phyloP scores from a whole-genome alignment of 2,329 filamentous ascomycete species.

The Lasiodiplodia theobromae region DNA sequence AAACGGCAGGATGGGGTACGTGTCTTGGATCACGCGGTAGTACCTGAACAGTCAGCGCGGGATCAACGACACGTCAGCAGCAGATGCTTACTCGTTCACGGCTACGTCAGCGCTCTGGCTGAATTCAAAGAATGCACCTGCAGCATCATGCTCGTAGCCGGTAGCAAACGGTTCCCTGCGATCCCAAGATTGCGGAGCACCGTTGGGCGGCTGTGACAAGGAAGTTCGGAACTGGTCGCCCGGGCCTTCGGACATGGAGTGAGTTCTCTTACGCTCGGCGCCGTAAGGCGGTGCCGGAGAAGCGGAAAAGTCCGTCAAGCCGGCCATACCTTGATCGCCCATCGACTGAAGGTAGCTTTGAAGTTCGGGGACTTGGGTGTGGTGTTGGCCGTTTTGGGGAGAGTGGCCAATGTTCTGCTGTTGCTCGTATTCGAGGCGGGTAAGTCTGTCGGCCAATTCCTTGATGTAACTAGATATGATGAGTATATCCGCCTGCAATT shows the following conservation, averaged over 20 bases:
- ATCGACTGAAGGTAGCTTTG: constrained; percentile 32
- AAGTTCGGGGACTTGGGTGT: constrained; percentile 25
- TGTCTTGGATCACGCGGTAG: constrained; percentile 46
- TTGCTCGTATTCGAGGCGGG: constrained; percentile 41
- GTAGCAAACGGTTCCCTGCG: constrained; percentile 19
- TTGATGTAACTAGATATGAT: constrained; percentile 46
- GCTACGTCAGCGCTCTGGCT: constrained; percentile 36
- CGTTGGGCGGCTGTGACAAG: constrained; percentile 36
- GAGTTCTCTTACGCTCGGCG: constrained; percentile 43
- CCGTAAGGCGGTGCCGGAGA: constrained; percentile 39
- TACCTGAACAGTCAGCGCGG: constrained; percentile 36
- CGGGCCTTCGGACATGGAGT: constrained; percentile 48
- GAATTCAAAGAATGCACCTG: constrained; percentile 37
- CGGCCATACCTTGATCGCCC: constrained; percentile 37
- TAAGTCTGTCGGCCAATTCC: constrained; percentile 48
- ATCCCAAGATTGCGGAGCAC: constrained; percentile 39
- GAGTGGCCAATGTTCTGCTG: constrained; percentile 26
- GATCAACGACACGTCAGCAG: not conserved
- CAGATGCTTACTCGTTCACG: constrained; percentile 11
- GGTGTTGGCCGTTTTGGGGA: constrained; percentile 19
- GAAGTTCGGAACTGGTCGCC: constrained; percentile 38
- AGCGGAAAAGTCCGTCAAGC: constrained; percentile 40
- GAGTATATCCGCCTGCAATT: not conserved
- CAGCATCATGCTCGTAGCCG: constrained; percentile 34
- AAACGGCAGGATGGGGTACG: constrained; percentile 43